Evolutionary conservation across 2,329 filamentous ascomycete species (phyloP), one percentile per base, ranked within the genome.

Genomic region (Stemphylium lycopersici): DNA sequence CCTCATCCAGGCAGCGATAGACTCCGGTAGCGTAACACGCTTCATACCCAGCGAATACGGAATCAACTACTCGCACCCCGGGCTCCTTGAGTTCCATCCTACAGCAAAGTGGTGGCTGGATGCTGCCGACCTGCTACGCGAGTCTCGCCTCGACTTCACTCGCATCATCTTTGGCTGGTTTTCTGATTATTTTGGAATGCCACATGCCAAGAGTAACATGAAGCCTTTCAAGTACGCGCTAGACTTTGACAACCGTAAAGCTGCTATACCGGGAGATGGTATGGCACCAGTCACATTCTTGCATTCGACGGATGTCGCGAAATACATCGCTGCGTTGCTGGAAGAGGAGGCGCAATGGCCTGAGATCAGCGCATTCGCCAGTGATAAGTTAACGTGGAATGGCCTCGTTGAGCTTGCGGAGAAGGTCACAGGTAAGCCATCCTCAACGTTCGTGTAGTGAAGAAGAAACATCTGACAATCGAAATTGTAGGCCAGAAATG

Each of bases 381-480:
- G 78, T 0, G 79, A 81, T 48, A 71, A 72, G 36, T 50, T 78
- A 13, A 79, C 78, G 0, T 79, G 73, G 63, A 80, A 80, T 36
- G 70, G 82, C 59, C 62, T 82, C 6, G 48, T 82, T n/a, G 40
- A 44, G n/a, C 52, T 78, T 13, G 80, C 76, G 0, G 78, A 81
- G 58, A 69, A 76, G 38, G 67, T 74, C 24, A 76, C 68, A 45
- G 78, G 79, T 64, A 53, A 29, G 26, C 7, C 26, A 11, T 10
- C 26, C 26, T 29, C 26, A 3, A 11, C 3, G 10, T 29, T 29
- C 8, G 26, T 29, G 26, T 29, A 26, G 24, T 29, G 11, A 29
- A 29, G 26, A 29, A 7, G 3, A 6, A 29, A 29, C 2, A 29
- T 10, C 26, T 29, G 26, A 29, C 26, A 11, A 8, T 29, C 7